Base-by-base conservation (phyloP, 2,329 filamentous ascomycete genomes). In the Macrophomina pseudophaseolina region DNA sequence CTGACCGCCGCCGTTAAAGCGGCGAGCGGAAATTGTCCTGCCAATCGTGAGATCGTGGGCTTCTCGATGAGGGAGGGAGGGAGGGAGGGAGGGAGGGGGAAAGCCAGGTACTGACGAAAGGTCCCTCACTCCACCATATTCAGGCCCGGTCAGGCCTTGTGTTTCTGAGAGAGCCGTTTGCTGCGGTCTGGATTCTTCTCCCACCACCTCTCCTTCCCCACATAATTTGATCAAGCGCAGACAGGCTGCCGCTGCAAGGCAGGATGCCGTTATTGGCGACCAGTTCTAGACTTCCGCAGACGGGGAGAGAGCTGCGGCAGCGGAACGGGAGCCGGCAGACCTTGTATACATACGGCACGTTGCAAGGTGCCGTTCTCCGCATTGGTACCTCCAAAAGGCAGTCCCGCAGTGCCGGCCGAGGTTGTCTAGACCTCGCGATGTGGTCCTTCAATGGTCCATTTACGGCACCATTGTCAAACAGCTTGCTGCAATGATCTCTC, bases 1-100 rank as follows among this genome's bases (percentile, higher is more conserved):
- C 40, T 60, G 56, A 60, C 40, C 56, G 56, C 56, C 14, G 38
- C 54, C 42, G 56, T 60, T 60, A 60, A 60, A 60, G 56, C 56
- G 56, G 56, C 56, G 30, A 46, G 56, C 28, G 28, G 28, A 56
- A 33, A 23, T 28, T 40, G 40, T 32, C 40, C 40, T 60, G 12
- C 28, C 38, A 7, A 60, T 35, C 40, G 28, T 60, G 56, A 16
- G 5, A 60, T 35, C 56, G 28, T 60, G 56, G 12, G 28, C 11
- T 46, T 23, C 12, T 35, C 56, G 40, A 44, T 35, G 30, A 48
- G 40, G 12, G 23, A 40, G 35, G 32, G 16, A 5, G 38, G 38
- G n/a, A n/a, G n/a, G n/a, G n/a, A n/a, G n/a, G n/a, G n/a, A n/a
- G n/a, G n/a, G n/a, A n/a, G 18, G 12, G 23, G 23, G 23, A 2